Evolutionary conservation across 805 yeast species (phyloP).

Genomic region (Lachancea waltii): DNA sequence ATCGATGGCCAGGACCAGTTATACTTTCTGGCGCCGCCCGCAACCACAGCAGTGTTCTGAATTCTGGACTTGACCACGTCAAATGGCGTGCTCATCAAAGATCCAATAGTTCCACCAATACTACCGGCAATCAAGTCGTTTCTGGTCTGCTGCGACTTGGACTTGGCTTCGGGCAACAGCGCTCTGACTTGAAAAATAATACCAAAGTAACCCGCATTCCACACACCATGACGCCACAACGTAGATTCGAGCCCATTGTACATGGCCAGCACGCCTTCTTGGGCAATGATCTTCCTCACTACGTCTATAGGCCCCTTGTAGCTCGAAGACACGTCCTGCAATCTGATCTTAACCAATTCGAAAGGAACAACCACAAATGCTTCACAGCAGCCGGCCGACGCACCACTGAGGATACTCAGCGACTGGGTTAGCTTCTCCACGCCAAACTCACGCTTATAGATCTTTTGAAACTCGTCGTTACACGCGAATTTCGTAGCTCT

Average conservation of each 20-base stretch:
- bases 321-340: constrained; percentile 81
- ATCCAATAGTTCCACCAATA: constrained; percentile 95
- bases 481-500: constrained; percentile 98
- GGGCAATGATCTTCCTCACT: constrained; percentile 58
- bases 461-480: constrained; percentile 90
- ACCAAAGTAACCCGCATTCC: constrained; percentile 99
- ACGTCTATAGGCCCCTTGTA: constrained; percentile 84
- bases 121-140: constrained; percentile 90
- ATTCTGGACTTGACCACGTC: constrained; percentile 97
- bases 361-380: constrained; percentile 96
- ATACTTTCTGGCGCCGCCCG: constrained; percentile 80
- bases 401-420: constrained; percentile 87
- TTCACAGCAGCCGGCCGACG: constrained; percentile 97
- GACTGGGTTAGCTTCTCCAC: constrained; percentile 67
- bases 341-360: constrained; percentile 88
- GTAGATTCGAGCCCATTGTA: constrained; percentile 97
- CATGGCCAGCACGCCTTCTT: constrained; percentile 75
- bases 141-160: constrained; percentile 64
- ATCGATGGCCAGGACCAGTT: constrained; percentile 88
- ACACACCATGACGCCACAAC: constrained; percentile 89
- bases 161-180: constrained; percentile 70
- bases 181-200: constrained; percentile 80
- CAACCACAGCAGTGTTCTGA: constrained; percentile 59
- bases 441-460: constrained; percentile 69
- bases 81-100: constrained; percentile 91